Evolutionary conservation across 2,329 filamentous ascomycete genomes (phyloP).

Genomic region (Neodidymelliopsis sp.): DNA sequence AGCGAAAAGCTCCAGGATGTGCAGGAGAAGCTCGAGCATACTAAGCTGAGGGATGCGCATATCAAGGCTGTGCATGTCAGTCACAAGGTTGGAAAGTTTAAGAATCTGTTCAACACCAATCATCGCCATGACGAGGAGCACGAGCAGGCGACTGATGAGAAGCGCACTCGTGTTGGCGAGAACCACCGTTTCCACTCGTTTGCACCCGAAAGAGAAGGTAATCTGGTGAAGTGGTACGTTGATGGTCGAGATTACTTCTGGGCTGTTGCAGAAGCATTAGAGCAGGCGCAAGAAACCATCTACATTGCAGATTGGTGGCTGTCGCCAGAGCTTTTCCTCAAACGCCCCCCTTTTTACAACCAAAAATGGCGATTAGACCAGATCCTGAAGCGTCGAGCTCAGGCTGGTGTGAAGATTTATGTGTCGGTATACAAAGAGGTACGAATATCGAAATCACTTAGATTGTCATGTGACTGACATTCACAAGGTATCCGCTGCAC

Average conservation of each 20-base stretch:
- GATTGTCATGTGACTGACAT: constrained; percentile 8
- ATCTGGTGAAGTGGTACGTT: constrained; percentile 95
- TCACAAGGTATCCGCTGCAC: constrained; percentile 49
- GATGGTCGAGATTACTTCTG: constrained; percentile 96
- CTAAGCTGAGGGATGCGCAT: constrained; percentile 58
- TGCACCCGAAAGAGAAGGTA: constrained; percentile 84
- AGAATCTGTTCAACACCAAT: constrained; percentile 78
- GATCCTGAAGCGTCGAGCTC: constrained; percentile 84
- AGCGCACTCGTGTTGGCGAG: constrained; percentile 74
- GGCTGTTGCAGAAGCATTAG: constrained; percentile 87
- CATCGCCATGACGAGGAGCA: constrained; percentile 95
- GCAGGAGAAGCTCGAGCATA: constrained; percentile 56
- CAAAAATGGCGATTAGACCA: constrained; percentile 89
- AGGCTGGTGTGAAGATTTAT: constrained; percentile 93
- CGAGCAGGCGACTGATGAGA: constrained; percentile 82
- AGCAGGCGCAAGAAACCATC: constrained; percentile 88
- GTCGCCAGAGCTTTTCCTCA: constrained; percentile 84
- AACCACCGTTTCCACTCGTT: constrained; percentile 87
- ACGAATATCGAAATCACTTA: constrained; percentile 6
- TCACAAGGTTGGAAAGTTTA: constrained; percentile 69
- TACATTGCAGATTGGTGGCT: constrained; percentile 99
- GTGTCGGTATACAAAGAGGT: constrained; percentile 91
- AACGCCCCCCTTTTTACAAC: constrained; percentile 80
- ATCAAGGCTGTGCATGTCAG: constrained; percentile 66
- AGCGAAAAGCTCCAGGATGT: constrained; percentile 43